Evolutionary conservation across 2,329 filamentous ascomycete species (phyloP), one percentile per base, ranked within the genome.

Genomic region (Trichoderma gracile): DNA sequence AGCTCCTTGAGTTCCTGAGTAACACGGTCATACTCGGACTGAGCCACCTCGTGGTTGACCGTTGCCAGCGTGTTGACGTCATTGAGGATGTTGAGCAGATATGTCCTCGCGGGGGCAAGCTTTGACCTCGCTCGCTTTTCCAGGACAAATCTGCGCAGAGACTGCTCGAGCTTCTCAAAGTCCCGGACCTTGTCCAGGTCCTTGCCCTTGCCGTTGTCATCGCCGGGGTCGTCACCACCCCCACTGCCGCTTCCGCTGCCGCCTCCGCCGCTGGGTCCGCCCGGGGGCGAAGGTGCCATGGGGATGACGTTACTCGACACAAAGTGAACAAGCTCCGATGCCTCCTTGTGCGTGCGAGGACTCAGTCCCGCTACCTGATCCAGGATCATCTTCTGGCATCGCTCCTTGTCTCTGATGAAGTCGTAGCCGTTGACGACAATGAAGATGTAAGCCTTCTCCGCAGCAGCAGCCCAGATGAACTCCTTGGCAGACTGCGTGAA

Each of bases 401-500:
- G 85, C 66, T 92, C 84, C 80, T 97, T 95, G 77, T 98, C 93
- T 68, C 90, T 85, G 71, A 99, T 98, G 67, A 90, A 90, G 77
- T 99, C 95, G 72, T 93, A 99, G 19, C 94, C 93, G 74, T 99
- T 99, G 69, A 99, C 95, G 15, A 99, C 95, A 77, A 99, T 96
- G 76, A 99, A 99, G 67, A 99, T 93, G 74, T 99, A 99, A 0
- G 95, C 94, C 78, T 99, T 99, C 74, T 99, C 95, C 46, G 94
- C 88, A 0, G 95, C 95, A 1, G 95, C 95, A 57, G 94, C 94
- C 82, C 91, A 91, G 67, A 99, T 97, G 73, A 99, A 99, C 72
- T 99, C 95, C 77, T 91, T 96, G n/a, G 95, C 93, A 0, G 95
- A 97, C 62, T 96, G 87, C 0, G 95, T 99, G 74, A 99, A 98